Base-by-base conservation (phyloP, 208 protist genomes). In the Entamoeba invadens region DNA sequence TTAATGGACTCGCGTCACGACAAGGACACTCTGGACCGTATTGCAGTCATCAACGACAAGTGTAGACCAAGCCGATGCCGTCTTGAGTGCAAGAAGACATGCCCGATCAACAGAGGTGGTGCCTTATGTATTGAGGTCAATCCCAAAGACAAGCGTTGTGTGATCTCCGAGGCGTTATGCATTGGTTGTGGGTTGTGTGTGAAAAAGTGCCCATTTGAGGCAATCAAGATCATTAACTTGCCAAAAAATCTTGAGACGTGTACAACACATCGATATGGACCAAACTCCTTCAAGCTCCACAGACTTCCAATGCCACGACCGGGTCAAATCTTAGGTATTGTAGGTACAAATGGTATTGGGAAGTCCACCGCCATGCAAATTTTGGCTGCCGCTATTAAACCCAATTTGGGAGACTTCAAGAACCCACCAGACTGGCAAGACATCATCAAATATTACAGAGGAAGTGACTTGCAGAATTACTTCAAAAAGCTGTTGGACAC, bases 221-320 rank as follows among this genome's bases (percentile, higher is more conserved):
- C 99, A 68, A 99, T 99, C 96, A 96, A 96, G 93, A 99, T 99
- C 95, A 99, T 99, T 96, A 99, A 99, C 96, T 96, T 99, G 46
- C 99, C 99, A 45, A 99, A 98, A 46, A 98, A 98, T 95, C 96
- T 99, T 38, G 97, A 98, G 45, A 97, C 95, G 45, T 95, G 99
- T 45, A 99, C 98, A 12, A 99, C 99, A 0, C 99, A 99, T 96
- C 97, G 99, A 93, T 99, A 99, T 96, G 98, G 98, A 46, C 96
- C 98, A 46, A 99, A 99, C 97, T 97, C 97, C 50, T 99, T 99
- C 97, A 99, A 99, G 96, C 97, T 99, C 16, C 99, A 99, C 94
- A 96, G 98, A 50, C 97, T 99, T 35, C 99, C 99, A 68, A 97
- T 97, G 44, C 99, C 99, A 91, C 97, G 99, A 91, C 98, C 98